phyloP scores from a whole-genome alignment of 2,329 filamentous ascomycete genomes.

The Trichoderma atroviride region DNA sequence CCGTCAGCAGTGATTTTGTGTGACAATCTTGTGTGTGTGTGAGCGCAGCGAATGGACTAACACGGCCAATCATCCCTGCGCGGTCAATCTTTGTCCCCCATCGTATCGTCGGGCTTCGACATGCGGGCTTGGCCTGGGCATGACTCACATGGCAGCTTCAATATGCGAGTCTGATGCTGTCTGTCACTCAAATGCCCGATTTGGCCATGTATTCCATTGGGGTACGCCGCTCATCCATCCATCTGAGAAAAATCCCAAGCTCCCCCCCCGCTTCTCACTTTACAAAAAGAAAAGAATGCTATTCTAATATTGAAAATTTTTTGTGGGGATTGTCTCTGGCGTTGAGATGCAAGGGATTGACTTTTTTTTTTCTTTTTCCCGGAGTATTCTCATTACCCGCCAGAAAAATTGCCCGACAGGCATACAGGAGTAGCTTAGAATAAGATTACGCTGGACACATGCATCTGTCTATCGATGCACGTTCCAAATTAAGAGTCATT shows the following conservation, averaged over 20 bases:
- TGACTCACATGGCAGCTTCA: constrained; percentile 24
- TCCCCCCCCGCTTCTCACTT: neutral
- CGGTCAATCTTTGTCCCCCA: neutral
- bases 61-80: neutral
- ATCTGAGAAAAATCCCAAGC: neutral
- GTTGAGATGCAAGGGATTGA: constrained; percentile 1
- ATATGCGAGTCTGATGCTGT: constrained; percentile 4
- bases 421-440: neutral
- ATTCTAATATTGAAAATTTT: neutral
- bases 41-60: neutral
- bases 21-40: neutral
- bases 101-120: constrained; percentile 10
- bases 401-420: constrained; percentile 11
- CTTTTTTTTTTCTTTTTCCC: neutral
- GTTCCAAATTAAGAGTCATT: constrained; percentile 23
- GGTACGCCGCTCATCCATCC: neutral
- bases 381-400: constrained; percentile 12
- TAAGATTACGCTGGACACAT: constrained; percentile 8
- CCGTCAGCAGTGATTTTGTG: neutral
- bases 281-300: neutral
- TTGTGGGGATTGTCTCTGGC: constrained; percentile 2
- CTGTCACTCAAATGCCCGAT: constrained; percentile 1
- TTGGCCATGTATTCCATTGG: neutral
- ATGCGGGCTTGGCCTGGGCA: neutral
- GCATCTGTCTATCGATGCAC: constrained; percentile 23